phyloP scores from a whole-genome alignment of 176 grass and related monocot species.

The Areca catechu region DNA sequence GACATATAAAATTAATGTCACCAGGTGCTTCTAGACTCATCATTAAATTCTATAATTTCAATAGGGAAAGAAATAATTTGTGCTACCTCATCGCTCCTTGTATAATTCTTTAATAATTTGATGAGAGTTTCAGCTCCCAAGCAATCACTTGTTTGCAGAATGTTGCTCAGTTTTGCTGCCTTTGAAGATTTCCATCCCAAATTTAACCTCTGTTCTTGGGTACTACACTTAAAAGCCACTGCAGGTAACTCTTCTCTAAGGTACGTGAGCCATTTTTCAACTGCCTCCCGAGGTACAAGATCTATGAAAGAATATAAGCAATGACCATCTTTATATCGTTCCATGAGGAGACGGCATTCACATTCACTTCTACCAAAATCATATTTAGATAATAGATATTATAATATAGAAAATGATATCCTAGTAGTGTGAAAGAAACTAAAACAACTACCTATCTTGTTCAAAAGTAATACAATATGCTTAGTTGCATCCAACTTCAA shows the following conservation, averaged over 20 bases:
- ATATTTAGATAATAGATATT: too few species aligned
- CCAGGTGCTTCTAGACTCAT: too few species aligned
- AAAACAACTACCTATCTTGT: constrained; percentile 65
- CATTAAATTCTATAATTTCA: too few species aligned
- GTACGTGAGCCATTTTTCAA: constrained; percentile 85
- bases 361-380: too few species aligned
- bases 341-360: too few species aligned
- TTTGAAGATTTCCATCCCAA: constrained; percentile 93
- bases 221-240: constrained; percentile 95
- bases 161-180: constrained; percentile 48
- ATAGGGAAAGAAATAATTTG: too few species aligned
- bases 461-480: constrained; percentile 77
- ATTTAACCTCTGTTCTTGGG: constrained; percentile 87
- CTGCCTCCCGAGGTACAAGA: constrained; percentile 71
- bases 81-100: constrained; percentile 84
- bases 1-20: too few species aligned
- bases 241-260: constrained; percentile 79
- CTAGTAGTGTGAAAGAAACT: background rate
- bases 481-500: constrained; percentile 65
- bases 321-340: background rate
- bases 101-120: constrained; percentile 91
- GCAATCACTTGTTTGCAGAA: constrained; percentile 85
- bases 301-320: constrained; percentile 23
- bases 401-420: too few species aligned
- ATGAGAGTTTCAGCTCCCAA: constrained; percentile 87